These are phyloP conservation scores for Geotrichum ghanense DNA, from an alignment of 805 yeast species.

Conservation along the genomic window DNA sequence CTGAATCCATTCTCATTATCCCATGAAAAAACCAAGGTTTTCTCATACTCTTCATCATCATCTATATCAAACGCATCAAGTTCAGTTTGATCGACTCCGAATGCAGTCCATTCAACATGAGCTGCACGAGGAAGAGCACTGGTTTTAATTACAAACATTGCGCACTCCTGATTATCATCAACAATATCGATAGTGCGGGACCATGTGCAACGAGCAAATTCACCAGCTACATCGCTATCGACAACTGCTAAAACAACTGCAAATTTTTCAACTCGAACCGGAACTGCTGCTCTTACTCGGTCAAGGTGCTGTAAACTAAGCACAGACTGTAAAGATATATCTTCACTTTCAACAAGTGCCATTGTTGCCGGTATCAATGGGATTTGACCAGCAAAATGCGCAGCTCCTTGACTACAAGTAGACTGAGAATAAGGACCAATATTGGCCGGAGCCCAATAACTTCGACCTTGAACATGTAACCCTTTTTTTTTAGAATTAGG, in stretches of 20 bases:
- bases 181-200: too few species aligned
- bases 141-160: slow-evolving; percentile 39
- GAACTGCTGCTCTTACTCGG: slow-evolving; percentile 46
- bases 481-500: slow-evolving; percentile 33
- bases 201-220: slow-evolving; percentile 32
- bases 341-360: slow-evolving; percentile 31
- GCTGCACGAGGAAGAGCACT: slow-evolving; percentile 52
- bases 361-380: slow-evolving; percentile 68
- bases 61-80: slow-evolving; percentile 4
- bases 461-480: slow-evolving; percentile 81
- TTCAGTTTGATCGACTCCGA: slow-evolving; percentile 32
- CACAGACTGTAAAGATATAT: slow-evolving; percentile 27
- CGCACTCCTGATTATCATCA: slow-evolving; percentile 30
- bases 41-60: background rate
- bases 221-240: slow-evolving; percentile 26
- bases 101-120: slow-evolving; percentile 65
- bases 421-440: slow-evolving; percentile 97
- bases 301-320: slow-evolving; percentile 67
- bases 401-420: slow-evolving; percentile 37
- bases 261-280: slow-evolving; percentile 29
- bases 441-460: slow-evolving; percentile 98
- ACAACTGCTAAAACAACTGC: slow-evolving; percentile 46
- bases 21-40: too few species aligned
- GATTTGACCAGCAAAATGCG: slow-evolving; percentile 83
- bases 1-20: too few species aligned